Base-by-base conservation (phyloP, 1,284 basidiomycete species). In the Ceratobasidium papillatum region DNA sequence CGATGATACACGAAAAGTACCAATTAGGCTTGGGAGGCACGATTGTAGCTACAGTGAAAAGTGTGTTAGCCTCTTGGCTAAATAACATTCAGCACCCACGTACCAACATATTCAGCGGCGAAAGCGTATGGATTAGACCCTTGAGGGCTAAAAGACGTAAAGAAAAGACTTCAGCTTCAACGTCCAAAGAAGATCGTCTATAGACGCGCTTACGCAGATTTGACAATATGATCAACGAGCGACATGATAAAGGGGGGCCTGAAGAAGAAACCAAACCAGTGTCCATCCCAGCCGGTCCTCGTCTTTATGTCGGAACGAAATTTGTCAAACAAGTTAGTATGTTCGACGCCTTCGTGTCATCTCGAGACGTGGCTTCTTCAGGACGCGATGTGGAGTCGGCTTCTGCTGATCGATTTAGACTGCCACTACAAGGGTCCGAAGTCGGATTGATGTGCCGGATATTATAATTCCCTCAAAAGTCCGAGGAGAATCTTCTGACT, bases 81-180 rank as follows among this genome's bases (percentile, higher is more conserved):
- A 25, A n/a, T 1, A 17, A 17, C 19, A 17, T 30, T n/a, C n/a
- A n/a, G n/a, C n/a, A n/a, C 17, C 22, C 1, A 51, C 69, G 34
- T 22, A 52, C 69, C 69, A 41, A 73, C 58, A 25, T 49, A 73
- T 22, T 62, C 69, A 11, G 69, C 69, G 19, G 69, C 69, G 41
- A 51, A 73, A 0, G 58, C 49, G 32, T 73, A 73, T 22, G 69
- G 69, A 62, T 73, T 73, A 38, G 69, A 51, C 1, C 69, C 69
- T 34, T 62, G 19, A 5, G 69, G 69, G 19, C 69, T 73, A 36
- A 9, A 61, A 11, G 19, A 36, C 17, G 19, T 9, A 43, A 68
- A 52, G 17, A 17, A 22, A 7, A 17, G 32, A 14, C 38, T 4
- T 2, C 19, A 47, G n/a, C n/a, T n/a, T n/a, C n/a, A n/a, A n/a